Conservation (phyloP, 257 asterid genomes). For the Nicotiana noctiflora region DNA sequence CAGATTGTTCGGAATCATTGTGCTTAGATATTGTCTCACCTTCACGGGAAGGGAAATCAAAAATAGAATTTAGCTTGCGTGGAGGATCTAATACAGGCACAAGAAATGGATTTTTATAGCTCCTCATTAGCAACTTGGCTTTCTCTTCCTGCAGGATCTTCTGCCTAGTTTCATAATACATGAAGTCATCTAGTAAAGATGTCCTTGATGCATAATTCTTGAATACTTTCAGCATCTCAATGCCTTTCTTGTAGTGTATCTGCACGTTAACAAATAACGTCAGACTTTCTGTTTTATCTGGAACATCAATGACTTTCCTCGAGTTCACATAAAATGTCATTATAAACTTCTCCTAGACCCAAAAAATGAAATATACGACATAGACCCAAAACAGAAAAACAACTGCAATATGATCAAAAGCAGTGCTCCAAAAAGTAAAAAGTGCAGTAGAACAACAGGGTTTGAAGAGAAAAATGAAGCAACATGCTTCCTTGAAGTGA, state of each 20-base stretch:
- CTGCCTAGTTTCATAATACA: constrained; percentile 79
- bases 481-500: background rate
- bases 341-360: background rate
- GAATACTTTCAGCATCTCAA: constrained; percentile 69
- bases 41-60: constrained; percentile 24
- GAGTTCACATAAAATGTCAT: background rate
- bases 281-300: background rate
- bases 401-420: background rate
- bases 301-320: background rate
- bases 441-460: background rate
- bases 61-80: constrained; percentile 35
- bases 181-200: constrained; percentile 76
- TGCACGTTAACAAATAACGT: constrained; percentile 18
- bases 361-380: background rate
- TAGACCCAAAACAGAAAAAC: background rate
- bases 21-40: constrained; percentile 17
- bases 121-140: constrained; percentile 43
- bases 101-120: constrained; percentile 43
- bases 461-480: background rate
- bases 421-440: background rate
- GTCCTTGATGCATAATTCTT: constrained; percentile 45
- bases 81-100: constrained; percentile 53
- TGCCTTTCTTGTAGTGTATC: constrained; percentile 58
- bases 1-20: constrained; percentile 15
- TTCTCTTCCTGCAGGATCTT: constrained; percentile 65